Percentiles rank a stretch among this genome's conserved stretches.
These are phyloP conservation scores for Rostrohypoxylon terebratum DNA, from an alignment of 495 filamentous ascomycete genomes.

Conservation along the genomic window DNA sequence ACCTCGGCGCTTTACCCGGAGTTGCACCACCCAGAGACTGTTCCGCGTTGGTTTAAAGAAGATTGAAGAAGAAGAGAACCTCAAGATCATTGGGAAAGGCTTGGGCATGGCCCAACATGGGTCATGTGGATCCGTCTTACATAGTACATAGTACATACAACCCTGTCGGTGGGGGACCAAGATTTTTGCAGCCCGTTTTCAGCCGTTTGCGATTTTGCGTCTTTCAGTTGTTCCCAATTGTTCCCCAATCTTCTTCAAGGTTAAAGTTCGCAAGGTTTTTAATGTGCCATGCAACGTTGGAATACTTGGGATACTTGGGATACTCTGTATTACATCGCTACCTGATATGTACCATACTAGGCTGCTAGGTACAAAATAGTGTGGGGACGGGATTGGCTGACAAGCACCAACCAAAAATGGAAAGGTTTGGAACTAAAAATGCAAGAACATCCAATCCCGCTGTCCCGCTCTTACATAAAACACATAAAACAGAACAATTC, in stretches of 20 bases:
- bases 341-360: no score
- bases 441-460: slow-evolving; percentile 5
- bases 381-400: slow-evolving; percentile 10
- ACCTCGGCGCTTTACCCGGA: slow-evolving; percentile 45
- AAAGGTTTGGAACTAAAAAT: not conserved
- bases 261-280: not conserved
- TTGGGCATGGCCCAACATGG: slow-evolving; percentile 1
- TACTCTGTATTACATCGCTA: no score
- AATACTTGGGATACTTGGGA: not conserved
- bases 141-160: no score
- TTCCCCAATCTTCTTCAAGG: not conserved
- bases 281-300: not conserved
- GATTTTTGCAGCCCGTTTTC: slow-evolving; percentile 14
- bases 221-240: not conserved
- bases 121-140: slow-evolving; percentile 5
- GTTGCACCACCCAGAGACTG: slow-evolving; percentile 34
- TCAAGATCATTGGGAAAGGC: slow-evolving; percentile 5
- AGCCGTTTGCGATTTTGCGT: not conserved
- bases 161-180: slow-evolving; percentile 8
- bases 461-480: not conserved
- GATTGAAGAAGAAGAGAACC: slow-evolving; percentile 7
- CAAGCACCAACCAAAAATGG: not conserved
- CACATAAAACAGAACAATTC: no score
- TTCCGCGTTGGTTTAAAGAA: slow-evolving; percentile 29
- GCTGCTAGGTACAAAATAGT: no score